Evolutionary conservation across 352 stramenopile species (phyloP).

Genomic region (Phytophthora brassicae): DNA sequence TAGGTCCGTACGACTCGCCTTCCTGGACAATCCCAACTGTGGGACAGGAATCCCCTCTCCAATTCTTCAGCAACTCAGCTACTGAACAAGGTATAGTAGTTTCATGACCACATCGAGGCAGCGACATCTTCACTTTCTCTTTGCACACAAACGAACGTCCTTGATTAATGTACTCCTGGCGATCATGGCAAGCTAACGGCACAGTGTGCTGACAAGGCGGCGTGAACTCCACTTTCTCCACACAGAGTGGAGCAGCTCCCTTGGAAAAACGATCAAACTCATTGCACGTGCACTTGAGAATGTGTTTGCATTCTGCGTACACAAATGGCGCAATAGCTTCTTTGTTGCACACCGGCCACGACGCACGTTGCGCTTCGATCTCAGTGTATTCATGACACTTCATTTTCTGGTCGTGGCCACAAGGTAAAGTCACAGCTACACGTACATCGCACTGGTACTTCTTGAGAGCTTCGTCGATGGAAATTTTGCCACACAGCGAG

Average conservation of each 20-base stretch:
- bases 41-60: conserved; percentile 40
- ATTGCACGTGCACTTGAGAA: conserved; percentile 59
- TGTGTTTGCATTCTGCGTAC: conserved; percentile 74
- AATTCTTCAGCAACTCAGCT: conserved; percentile 44
- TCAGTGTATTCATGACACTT: conserved; percentile 47
- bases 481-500: conserved; percentile 7
- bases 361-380: conserved; percentile 31
- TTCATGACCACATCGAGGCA: conserved; percentile 77
- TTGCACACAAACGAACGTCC: conserved; percentile 48
- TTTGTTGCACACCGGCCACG: conserved; percentile 62
- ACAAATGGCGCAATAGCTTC: conserved; percentile 61
- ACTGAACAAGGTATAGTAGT: conserved; percentile 47
- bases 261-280: conserved; percentile 59
- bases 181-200: conserved; percentile 59
- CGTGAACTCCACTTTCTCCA: conserved; percentile 58
- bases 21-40: conserved; percentile 58
- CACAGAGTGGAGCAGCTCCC: conserved; percentile 46
- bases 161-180: conserved; percentile 32
- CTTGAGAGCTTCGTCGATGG: conserved; percentile 45
- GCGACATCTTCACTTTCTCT: conserved; percentile 45
- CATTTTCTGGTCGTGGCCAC: conserved; percentile 58
- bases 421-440: conserved; percentile 66
- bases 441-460: conserved; percentile 57
- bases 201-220: conserved; percentile 68
- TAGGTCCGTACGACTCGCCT: conserved; percentile 55